These are phyloP conservation scores for Cryptococcus sp. DNA, from an alignment of 1,284 basidiomycete species.

Conservation along the genomic window DNA sequence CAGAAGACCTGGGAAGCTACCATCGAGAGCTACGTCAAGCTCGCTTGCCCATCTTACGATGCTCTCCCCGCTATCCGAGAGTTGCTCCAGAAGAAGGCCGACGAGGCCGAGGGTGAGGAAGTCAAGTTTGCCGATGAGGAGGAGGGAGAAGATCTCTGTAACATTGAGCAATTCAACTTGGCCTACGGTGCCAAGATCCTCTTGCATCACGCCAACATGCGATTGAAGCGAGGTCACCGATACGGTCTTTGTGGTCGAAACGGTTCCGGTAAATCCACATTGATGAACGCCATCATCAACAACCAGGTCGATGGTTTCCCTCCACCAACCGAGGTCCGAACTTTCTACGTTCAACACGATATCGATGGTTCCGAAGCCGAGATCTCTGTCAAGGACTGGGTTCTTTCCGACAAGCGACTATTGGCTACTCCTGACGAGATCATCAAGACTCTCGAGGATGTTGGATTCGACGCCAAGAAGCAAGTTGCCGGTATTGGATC, in stretches of 20 bases:
- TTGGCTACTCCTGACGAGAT: conserved; percentile 66
- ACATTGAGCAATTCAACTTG: conserved; percentile 76
- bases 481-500: conserved; percentile 82
- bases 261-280: conserved; percentile 96
- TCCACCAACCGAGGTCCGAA: conserved; percentile 82
- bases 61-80: conserved; percentile 69
- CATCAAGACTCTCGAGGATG: conserved; percentile 74
- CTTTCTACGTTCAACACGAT: conserved; percentile 98
- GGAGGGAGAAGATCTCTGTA: conserved; percentile 95
- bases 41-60: conserved; percentile 63
- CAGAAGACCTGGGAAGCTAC: conserved; percentile 74
- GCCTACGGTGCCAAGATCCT: conserved; percentile 98
- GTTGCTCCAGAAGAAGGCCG: conserved; percentile 83
- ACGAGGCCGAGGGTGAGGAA: conserved; percentile 67
- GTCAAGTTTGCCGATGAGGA: conserved; percentile 81
- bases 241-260: conserved; percentile 98
- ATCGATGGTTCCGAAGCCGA: conserved; percentile 93
- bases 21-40: conserved; percentile 71
- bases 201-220: conserved; percentile 90
- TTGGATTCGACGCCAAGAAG: conserved; percentile 85
- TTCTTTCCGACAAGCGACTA: conserved; percentile 80
- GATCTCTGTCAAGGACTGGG: conserved; percentile 85
- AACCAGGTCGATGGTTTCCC: conserved; percentile 98
- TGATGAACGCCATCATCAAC: conserved; percentile 95
- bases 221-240: conserved; percentile 96